Conservation (phyloP, 2,329 filamentous ascomycete genomes). For the Aureobasidium sp. region DNA sequence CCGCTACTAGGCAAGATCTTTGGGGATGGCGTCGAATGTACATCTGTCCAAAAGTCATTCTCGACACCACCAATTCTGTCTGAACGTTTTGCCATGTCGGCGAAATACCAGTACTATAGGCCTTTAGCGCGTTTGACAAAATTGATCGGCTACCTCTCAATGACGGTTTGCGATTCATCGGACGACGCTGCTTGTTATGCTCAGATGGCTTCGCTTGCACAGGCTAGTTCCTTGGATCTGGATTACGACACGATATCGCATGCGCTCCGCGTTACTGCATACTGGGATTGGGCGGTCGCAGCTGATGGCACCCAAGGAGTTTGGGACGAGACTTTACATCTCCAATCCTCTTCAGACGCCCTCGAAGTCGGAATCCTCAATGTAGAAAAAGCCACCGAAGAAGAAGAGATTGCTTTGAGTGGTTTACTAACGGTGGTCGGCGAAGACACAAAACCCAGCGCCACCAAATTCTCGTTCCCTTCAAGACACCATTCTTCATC, state of each 20-base stretch:
- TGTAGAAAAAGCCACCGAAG: slow-evolving; percentile 55
- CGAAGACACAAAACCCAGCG: slow-evolving; percentile 61
- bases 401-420: slow-evolving; percentile 69
- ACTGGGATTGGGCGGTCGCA: slow-evolving; percentile 45
- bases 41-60: slow-evolving; percentile 30
- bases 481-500: slow-evolving; percentile 63
- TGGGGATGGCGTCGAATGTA: slow-evolving; percentile 50
- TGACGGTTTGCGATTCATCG: not conserved
- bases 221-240: slow-evolving; percentile 64
- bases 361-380: slow-evolving; percentile 78
- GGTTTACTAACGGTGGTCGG: slow-evolving; percentile 75
- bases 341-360: slow-evolving; percentile 39
- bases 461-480: slow-evolving; percentile 76
- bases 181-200: slow-evolving; percentile 41
- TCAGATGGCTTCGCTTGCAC: slow-evolving; percentile 40
- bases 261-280: slow-evolving; percentile 56
- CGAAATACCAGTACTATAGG: slow-evolving; percentile 65
- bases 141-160: slow-evolving; percentile 5
- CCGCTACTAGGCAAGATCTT: slow-evolving; percentile 52
- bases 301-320: slow-evolving; percentile 24
- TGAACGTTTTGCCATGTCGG: slow-evolving; percentile 54
- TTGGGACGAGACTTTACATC: slow-evolving; percentile 39
- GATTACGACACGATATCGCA: slow-evolving; percentile 67
- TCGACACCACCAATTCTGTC: slow-evolving; percentile 43
- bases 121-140: slow-evolving; percentile 42